These are phyloP conservation scores for Stipa capillata DNA, from an alignment of 176 grass and related monocot species.

Conservation along the genomic window DNA sequence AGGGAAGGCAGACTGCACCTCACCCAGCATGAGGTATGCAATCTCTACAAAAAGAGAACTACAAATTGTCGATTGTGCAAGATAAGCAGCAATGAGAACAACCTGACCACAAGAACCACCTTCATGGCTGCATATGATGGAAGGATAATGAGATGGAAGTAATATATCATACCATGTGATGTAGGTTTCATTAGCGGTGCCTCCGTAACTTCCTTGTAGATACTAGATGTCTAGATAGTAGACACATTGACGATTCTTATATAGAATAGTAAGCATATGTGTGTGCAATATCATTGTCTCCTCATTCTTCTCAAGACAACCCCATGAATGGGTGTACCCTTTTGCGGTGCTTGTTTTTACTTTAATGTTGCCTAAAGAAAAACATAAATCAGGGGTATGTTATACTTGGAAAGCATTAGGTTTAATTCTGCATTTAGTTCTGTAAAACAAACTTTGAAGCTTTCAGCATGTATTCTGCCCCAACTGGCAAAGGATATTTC, in stretches of 20 bases:
- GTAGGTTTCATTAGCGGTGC: background rate
- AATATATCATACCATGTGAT: background rate
- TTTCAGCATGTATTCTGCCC: background rate
- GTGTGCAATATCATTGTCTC: background rate
- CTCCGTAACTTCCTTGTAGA: background rate
- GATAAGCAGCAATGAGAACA: background rate
- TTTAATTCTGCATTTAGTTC: background rate
- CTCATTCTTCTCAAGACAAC: background rate
- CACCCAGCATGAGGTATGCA: background rate
- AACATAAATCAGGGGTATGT: background rate
- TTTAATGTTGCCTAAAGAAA: background rate
- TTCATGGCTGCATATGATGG: background rate
- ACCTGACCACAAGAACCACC: background rate
- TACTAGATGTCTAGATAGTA: constrained; percentile 3
- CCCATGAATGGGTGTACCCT: background rate
- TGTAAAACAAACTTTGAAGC: background rate
- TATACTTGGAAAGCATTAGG: background rate
- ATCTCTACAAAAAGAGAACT: background rate
- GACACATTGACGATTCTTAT: background rate
- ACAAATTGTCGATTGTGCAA: background rate
- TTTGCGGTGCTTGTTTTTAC: background rate
- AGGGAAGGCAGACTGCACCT: background rate
- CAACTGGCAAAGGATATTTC: background rate
- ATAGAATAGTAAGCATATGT: background rate
- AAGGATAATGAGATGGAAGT: background rate